These are phyloP conservation scores for Nematocida sp. DNA, from an alignment of 371 early-diverging fungal species.

Conservation along the genomic window DNA sequence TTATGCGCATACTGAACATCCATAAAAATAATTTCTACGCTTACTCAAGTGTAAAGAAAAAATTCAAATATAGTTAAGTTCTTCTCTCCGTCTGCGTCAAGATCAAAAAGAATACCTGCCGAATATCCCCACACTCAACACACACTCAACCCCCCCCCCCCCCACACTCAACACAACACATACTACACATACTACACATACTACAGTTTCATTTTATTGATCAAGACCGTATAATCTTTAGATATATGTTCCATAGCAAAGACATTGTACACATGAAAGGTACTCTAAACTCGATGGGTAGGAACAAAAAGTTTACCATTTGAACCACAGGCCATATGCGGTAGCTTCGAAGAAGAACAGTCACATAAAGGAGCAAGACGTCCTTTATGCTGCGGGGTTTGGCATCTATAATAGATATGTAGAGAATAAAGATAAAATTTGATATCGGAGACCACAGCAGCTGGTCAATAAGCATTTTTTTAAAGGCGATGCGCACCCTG, in stretches of 20 bases:
- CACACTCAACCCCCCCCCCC: background rate
- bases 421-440: constrained; percentile 12
- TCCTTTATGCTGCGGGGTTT: background rate
- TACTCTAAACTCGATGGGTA: constrained; percentile 23
- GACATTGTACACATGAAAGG: background rate
- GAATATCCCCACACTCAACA: background rate
- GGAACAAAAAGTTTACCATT: constrained; percentile 41
- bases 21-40: no score
- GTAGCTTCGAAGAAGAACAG: constrained; percentile 19
- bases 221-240: constrained; percentile 32
- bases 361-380: background rate
- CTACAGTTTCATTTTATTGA: background rate
- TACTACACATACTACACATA: background rate
- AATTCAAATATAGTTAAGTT: no score
- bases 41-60: no score
- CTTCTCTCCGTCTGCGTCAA: no score
- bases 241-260: constrained; percentile 32
- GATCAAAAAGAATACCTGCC: background rate
- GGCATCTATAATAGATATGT: background rate
- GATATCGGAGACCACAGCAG: constrained; percentile 30
- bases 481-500: constrained; percentile 5
- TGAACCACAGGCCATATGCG: constrained; percentile 42
- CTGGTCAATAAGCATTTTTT: constrained; percentile 49
- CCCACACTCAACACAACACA: background rate
- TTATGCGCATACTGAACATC: background rate